Percentiles rank a stretch among this genome's conserved stretches.
These are phyloP conservation scores for Cylindricascospora bacillispora DNA, from an alignment of 1,139 yeast genomes.

Conservation along the genomic window DNA sequence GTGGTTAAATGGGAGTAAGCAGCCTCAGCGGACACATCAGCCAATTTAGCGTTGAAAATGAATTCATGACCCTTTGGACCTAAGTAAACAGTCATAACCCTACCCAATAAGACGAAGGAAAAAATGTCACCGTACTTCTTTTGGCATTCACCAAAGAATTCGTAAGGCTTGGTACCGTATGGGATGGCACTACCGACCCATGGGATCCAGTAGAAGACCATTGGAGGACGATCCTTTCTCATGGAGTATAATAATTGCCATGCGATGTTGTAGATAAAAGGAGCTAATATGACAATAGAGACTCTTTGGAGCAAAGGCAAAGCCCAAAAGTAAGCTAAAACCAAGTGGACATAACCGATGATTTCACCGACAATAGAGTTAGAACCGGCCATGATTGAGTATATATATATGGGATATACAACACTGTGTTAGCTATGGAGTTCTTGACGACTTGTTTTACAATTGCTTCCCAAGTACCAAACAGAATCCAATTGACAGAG, in stretches of 20 bases:
- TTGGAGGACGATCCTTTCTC: conserved; percentile 71
- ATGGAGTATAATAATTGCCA: conserved; percentile 64
- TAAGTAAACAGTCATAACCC: conserved; percentile 85
- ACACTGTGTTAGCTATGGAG: too few species aligned
- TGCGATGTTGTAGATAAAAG: conserved; percentile 44
- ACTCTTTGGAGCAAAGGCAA: conserved; percentile 24
- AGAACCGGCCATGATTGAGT: too few species aligned
- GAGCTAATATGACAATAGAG: conserved; percentile 20
- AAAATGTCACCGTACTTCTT: conserved; percentile 82
- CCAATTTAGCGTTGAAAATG: conserved; percentile 78
- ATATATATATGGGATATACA: too few species aligned
- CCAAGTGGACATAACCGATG: conserved; percentile 7
- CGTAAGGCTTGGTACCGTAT: conserved; percentile 90
- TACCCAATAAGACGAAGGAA: conserved; percentile 79
- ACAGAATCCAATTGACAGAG: too few species aligned
- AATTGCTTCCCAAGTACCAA: too few species aligned
- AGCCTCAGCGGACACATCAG: conserved; percentile 90
- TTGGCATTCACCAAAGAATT: conserved; percentile 69
- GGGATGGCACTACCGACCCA: conserved; percentile 87
- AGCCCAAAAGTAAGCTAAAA: conserved; percentile 13
- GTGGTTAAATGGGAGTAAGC: conserved; percentile 93
- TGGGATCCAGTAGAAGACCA: conserved; percentile 88
- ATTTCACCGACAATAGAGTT: conserved; percentile 11
- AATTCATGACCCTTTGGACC: conserved; percentile 98
- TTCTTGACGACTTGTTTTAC: too few species aligned